Conservation (phyloP, 208 protist genomes). For the Phytomonas serpens region DNA sequence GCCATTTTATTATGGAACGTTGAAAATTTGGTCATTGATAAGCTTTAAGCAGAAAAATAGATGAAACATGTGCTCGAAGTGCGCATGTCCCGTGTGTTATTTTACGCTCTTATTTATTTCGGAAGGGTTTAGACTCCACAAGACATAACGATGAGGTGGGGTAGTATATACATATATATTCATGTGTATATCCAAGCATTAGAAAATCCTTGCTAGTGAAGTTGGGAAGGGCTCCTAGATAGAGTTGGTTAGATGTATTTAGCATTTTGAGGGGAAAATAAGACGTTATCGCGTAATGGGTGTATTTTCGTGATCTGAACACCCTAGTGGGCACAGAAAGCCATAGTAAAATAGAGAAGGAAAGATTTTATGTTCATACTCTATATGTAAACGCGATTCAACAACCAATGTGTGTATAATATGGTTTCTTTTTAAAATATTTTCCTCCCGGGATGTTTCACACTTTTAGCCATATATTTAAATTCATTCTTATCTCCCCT, state of each 20-base stretch:
- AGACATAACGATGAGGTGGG: background rate
- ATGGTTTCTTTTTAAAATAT: background rate
- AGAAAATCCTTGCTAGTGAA: slow-evolving; percentile 4
- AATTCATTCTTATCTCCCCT: slow-evolving; percentile 6
- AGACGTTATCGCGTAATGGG: background rate
- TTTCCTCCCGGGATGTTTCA: background rate
- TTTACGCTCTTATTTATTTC: background rate
- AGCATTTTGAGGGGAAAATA: background rate
- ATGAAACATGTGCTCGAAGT: background rate
- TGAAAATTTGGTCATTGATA: slow-evolving; percentile 33
- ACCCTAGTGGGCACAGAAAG: background rate
- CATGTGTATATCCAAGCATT: slow-evolving; percentile 9
- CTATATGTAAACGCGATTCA: background rate
- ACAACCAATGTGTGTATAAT: background rate
- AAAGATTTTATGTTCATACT: slow-evolving; percentile 1
- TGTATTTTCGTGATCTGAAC: background rate
- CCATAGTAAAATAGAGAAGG: background rate
- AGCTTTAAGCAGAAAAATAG: slow-evolving; percentile 13
- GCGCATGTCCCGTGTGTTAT: background rate
- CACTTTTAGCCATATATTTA: background rate
- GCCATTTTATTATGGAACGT: slow-evolving; percentile 92
- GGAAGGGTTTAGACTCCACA: background rate
- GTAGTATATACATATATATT: background rate
- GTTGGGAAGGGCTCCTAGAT: background rate
- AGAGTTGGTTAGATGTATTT: background rate